Percentiles rank a stretch among this genome's conserved stretches.
Evolutionary conservation across 2,329 filamentous ascomycete genomes (phyloP).

Genomic region (Trichoderma sp.): DNA sequence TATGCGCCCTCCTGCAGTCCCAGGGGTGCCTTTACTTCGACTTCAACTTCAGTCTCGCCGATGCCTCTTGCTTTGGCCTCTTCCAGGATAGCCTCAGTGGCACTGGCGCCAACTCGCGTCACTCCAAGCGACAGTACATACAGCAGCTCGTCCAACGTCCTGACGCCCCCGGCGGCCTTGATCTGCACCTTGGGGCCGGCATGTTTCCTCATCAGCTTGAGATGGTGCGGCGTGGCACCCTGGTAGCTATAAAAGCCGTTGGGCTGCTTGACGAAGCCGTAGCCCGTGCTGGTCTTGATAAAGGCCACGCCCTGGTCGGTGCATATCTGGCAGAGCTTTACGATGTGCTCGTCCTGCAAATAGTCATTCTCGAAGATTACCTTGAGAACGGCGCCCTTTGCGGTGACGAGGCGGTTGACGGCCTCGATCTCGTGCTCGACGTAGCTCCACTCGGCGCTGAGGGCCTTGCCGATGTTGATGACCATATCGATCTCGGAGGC

Average conservation of each 20-base stretch:
- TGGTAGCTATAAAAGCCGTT: slow-evolving; percentile 57
- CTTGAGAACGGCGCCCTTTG: slow-evolving; percentile 55
- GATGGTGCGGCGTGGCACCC: slow-evolving; percentile 55
- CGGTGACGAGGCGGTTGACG: slow-evolving; percentile 53
- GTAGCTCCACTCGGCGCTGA: slow-evolving; percentile 61
- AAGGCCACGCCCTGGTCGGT: slow-evolving; percentile 56
- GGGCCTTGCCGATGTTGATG: slow-evolving; percentile 62
- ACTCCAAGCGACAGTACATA: slow-evolving; percentile 59
- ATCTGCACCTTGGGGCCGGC: slow-evolving; percentile 52
- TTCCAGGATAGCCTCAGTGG: slow-evolving; percentile 57
- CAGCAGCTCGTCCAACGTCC: slow-evolving; percentile 60
- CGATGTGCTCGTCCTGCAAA: slow-evolving; percentile 54
- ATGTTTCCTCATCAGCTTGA: slow-evolving; percentile 58
- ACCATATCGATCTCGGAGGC: slow-evolving; percentile 64
- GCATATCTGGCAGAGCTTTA: slow-evolving; percentile 59
- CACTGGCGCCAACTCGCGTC: slow-evolving; percentile 59
- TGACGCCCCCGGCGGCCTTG: slow-evolving; percentile 62
- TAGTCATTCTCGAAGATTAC: slow-evolving; percentile 68
- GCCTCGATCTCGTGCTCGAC: slow-evolving; percentile 55
- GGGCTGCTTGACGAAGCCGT: slow-evolving; percentile 61
- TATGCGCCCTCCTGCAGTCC: slow-evolving; percentile 16
- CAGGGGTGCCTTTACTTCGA: slow-evolving; percentile 29
- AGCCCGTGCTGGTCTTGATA: slow-evolving; percentile 64
- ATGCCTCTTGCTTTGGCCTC: slow-evolving; percentile 58
- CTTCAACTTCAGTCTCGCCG: slow-evolving; percentile 29